Percentiles rank a stretch among this genome's conserved stretches.
These are phyloP conservation scores for Macrotyloma uniflorum DNA, from an alignment of 306 rosid genomes.

Conservation along the genomic window DNA sequence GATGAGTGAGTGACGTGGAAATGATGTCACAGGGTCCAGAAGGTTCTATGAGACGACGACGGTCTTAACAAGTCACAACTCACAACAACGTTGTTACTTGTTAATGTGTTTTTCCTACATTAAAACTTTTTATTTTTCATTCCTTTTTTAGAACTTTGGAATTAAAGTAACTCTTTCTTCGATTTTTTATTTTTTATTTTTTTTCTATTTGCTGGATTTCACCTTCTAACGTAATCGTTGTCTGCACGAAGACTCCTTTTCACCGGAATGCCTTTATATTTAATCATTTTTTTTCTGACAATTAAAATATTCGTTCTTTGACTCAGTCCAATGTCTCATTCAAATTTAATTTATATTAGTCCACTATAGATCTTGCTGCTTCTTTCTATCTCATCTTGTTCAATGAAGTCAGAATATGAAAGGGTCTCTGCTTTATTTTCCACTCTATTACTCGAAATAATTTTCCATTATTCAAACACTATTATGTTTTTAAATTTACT, in stretches of 20 bases:
- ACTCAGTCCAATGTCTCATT: neutral
- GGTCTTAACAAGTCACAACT: neutral
- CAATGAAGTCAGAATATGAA: neutral
- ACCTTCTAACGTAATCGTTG: conserved; percentile 18
- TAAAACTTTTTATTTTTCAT: neutral
- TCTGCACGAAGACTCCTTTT: conserved; percentile 7
- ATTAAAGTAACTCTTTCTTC: conserved; percentile 1
- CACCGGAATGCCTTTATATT: neutral
- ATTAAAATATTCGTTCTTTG: neutral
- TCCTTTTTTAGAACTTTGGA: neutral
- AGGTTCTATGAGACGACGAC: conserved; percentile 39
- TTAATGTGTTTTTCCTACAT: neutral
- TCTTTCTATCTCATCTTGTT: neutral
- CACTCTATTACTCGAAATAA: neutral
- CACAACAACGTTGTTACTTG: neutral
- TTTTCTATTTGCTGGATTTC: neutral
- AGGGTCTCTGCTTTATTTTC: neutral
- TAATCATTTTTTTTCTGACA: neutral
- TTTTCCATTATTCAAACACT: neutral
- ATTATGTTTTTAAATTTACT: neutral
- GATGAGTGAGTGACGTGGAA: conserved; percentile 38
- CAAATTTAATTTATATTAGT: neutral
- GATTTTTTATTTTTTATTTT: too few relatives aligned
- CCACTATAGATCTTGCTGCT: neutral
- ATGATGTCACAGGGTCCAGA: conserved; percentile 45